phyloP scores from a whole-genome alignment of 441 rosid species.

The Mallotus repandus region DNA sequence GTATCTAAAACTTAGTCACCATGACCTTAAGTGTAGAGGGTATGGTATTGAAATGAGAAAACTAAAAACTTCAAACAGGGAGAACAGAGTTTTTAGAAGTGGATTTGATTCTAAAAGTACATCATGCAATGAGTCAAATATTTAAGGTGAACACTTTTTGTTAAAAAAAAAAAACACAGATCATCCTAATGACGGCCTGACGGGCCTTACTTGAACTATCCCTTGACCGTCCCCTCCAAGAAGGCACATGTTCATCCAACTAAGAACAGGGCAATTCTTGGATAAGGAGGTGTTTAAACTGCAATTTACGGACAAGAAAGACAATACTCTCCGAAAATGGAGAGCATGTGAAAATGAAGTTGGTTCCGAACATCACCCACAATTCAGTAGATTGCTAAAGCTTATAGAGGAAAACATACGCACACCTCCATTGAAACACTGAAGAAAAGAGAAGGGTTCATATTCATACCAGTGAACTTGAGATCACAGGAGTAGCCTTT shows the following conservation, averaged over 20 bases:
- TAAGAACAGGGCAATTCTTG: neutral
- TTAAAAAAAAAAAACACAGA: neutral
- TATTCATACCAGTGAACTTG: conserved; percentile 55
- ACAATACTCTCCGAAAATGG: neutral
- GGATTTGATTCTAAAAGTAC: neutral
- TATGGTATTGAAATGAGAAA: neutral
- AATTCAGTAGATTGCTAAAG: neutral
- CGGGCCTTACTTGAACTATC: neutral
- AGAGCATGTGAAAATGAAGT: neutral
- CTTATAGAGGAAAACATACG: neutral
- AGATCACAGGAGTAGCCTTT: conserved; percentile 74
- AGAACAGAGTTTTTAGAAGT: neutral
- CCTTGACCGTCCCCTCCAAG: neutral
- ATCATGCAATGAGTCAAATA: neutral
- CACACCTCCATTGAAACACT: neutral
- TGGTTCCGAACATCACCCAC: neutral
- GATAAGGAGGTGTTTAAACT: neutral
- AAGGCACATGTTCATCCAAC: neutral
- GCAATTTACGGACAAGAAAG: neutral
- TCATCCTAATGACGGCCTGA: neutral
- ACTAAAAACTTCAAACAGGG: neutral
- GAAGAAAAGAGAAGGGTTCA: neutral
- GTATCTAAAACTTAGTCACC: neutral
- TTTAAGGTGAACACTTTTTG: neutral
- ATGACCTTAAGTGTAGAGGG: neutral